phyloP scores from a whole-genome alignment of 2,329 filamentous ascomycete genomes.

The Monosporascus sp. region DNA sequence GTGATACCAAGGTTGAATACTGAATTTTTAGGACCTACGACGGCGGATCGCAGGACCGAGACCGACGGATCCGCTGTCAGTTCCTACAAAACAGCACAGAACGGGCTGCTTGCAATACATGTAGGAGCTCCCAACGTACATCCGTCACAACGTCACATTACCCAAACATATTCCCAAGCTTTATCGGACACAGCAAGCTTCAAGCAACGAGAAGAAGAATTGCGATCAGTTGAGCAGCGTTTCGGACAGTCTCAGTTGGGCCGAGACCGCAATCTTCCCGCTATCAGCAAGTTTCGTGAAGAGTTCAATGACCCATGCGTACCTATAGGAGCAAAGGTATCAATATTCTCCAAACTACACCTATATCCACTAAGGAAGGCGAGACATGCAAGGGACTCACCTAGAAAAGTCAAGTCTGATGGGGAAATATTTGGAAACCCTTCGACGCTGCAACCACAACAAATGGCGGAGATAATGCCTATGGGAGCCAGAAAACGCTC shows the following conservation, averaged over 20 bases:
- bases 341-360: slow-evolving; percentile 32
- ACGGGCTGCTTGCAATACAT: slow-evolving; percentile 12
- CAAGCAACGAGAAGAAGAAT: slow-evolving; percentile 31
- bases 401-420: not conserved
- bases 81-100: slow-evolving; percentile 24
- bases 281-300: slow-evolving; percentile 36
- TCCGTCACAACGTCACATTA: slow-evolving; percentile 5
- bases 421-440: not conserved
- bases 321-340: slow-evolving; percentile 14
- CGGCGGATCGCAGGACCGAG: slow-evolving; percentile 9
- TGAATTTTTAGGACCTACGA: slow-evolving; percentile 9
- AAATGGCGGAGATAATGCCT: not conserved
- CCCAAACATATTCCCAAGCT: slow-evolving; percentile 13
- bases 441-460: not conserved
- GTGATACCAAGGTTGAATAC: not conserved
- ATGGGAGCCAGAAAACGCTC: not conserved
- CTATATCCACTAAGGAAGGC: slow-evolving; percentile 18
- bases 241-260: slow-evolving; percentile 30
- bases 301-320: slow-evolving; percentile 26
- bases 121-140: slow-evolving; percentile 2
- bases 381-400: not conserved
- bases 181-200: slow-evolving; percentile 33
- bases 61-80: slow-evolving; percentile 20
- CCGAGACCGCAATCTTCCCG: slow-evolving; percentile 21
- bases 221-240: slow-evolving; percentile 33